Evolutionary conservation across 2,329 filamentous ascomycete species (phyloP).

Genomic region (Cyphellophora attinorum): DNA sequence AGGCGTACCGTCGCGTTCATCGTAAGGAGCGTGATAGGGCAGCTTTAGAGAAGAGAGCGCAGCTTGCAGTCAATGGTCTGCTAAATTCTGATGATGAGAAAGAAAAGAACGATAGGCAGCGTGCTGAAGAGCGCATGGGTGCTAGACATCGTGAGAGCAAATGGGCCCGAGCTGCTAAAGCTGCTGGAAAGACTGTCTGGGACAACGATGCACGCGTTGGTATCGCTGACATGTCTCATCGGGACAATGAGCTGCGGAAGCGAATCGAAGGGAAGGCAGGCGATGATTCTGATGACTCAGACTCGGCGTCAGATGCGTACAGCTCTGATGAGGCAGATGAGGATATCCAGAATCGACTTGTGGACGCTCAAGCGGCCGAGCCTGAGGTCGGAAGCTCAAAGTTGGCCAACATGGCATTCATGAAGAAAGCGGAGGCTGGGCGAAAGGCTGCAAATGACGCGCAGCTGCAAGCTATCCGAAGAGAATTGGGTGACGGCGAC

Average conservation of each 20-base stretch:
- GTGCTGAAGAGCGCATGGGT: slow-evolving; percentile 77
- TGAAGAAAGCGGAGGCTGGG: slow-evolving; percentile 76
- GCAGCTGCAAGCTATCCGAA: slow-evolving; percentile 58
- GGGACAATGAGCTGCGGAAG: slow-evolving; percentile 71
- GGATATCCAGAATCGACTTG: slow-evolving; percentile 31
- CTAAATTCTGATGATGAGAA: slow-evolving; percentile 55
- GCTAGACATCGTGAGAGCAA: slow-evolving; percentile 80
- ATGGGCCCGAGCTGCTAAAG: slow-evolving; percentile 79
- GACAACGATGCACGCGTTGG: slow-evolving; percentile 75
- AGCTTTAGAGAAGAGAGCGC: slow-evolving; percentile 6
- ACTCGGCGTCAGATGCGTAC: slow-evolving; percentile 54
- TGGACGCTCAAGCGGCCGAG: slow-evolving; percentile 26
- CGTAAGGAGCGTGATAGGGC: slow-evolving; percentile 39
- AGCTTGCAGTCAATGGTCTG: slow-evolving; percentile 49
- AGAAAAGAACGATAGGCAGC: slow-evolving; percentile 59
- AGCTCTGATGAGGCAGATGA: slow-evolving; percentile 50
- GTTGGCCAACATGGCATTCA: slow-evolving; percentile 82
- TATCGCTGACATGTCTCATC: slow-evolving; percentile 68
- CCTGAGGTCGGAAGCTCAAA: slow-evolving; percentile 47
- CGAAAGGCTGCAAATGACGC: slow-evolving; percentile 74
- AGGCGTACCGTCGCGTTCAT: slow-evolving; percentile 85
- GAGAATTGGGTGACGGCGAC: slow-evolving; percentile 57
- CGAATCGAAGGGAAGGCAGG: slow-evolving; percentile 66
- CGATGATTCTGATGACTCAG: slow-evolving; percentile 54
- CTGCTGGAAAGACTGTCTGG: slow-evolving; percentile 72